Conservation (phyloP, 2,329 filamentous ascomycete species). For the Aspergillus sp. region DNA sequence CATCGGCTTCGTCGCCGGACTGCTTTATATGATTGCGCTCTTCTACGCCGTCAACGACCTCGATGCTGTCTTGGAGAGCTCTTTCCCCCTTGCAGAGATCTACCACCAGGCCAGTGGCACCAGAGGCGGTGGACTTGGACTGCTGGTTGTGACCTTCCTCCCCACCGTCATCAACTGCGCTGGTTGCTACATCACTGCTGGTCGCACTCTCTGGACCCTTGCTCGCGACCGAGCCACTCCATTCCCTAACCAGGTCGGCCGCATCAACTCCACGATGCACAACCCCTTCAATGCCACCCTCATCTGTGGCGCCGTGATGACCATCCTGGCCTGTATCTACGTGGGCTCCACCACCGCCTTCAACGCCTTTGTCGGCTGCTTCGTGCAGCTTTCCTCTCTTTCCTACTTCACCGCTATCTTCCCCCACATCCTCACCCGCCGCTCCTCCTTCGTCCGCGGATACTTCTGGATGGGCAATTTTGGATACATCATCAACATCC, state of each 20-base stretch:
- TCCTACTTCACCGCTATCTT: conserved; percentile 57
- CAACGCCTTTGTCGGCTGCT: conserved; percentile 58
- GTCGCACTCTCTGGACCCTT: conserved; percentile 61
- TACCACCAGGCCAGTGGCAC: conserved; percentile 51
- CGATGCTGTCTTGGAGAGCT: conserved; percentile 20
- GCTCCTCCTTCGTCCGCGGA: conserved; percentile 53
- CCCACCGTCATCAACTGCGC: conserved; percentile 54
- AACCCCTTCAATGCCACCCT: conserved; percentile 61
- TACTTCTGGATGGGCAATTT: conserved; percentile 55
- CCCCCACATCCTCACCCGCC: conserved; percentile 52
- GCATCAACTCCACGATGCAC: conserved; percentile 54
- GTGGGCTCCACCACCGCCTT: conserved; percentile 57
- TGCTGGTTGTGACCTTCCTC: conserved; percentile 58
- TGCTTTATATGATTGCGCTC: conserved; percentile 51
- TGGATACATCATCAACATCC: conserved; percentile 52
- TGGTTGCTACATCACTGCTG: conserved; percentile 60
- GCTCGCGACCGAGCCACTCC: conserved; percentile 63
- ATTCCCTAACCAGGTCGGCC: conserved; percentile 53
- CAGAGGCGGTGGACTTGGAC: conserved; percentile 54
- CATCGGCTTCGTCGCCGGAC: conserved; percentile 48
- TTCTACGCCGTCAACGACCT: conserved; percentile 52
- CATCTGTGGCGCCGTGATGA: conserved; percentile 54
- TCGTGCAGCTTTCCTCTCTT: conserved; percentile 57
- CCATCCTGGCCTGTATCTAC: conserved; percentile 57
- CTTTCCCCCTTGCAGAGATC: conserved; percentile 50